A percentile compares a stretch with the other conserved stretches of the same genome.
These are phyloP conservation scores for Sambucus nigra DNA, from an alignment of 129 eudicot species.

Conservation along the genomic window DNA sequence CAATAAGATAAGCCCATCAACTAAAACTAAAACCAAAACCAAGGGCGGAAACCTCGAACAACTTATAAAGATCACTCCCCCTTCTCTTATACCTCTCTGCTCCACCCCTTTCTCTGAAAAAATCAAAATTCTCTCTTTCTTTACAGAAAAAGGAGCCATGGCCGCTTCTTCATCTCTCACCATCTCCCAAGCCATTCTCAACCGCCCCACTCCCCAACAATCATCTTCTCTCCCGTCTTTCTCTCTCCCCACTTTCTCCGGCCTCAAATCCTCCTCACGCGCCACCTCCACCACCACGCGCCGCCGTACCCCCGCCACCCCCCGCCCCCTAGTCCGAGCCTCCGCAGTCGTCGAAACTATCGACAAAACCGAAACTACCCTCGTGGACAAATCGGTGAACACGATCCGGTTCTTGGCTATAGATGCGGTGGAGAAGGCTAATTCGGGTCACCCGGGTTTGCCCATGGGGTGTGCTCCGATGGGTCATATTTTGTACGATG, in stretches of 20 bases:
- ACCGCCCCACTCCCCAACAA: constrained; percentile 60
- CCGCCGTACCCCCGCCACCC: constrained; percentile 24
- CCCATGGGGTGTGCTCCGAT: constrained; percentile 99
- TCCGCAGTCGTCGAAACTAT: constrained; percentile 60
- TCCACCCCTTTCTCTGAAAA: constrained; percentile 14
- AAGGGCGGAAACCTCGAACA: background rate
- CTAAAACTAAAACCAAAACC: no score
- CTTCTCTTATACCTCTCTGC: constrained; percentile 8
- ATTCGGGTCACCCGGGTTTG: constrained; percentile 96
- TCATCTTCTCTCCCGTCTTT: constrained; percentile 28
- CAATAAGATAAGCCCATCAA: background rate
- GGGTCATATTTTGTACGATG: constrained; percentile 95
- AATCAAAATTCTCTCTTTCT: constrained; percentile 4
- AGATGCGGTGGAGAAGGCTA: constrained; percentile 96
- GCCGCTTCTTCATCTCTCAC: constrained; percentile 76
- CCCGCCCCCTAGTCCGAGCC: constrained; percentile 26
- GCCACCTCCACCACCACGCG: constrained; percentile 30
- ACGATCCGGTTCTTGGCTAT: constrained; percentile 82
- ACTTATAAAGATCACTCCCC: constrained; percentile 7
- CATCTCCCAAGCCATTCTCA: constrained; percentile 71
- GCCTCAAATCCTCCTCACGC: constrained; percentile 40
- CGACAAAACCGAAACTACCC: constrained; percentile 43
- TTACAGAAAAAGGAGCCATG: constrained; percentile 33
- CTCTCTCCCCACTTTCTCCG: constrained; percentile 37
- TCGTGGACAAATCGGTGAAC: constrained; percentile 74